Base-by-base conservation (phyloP, 2,329 filamentous ascomycete species). In the Ophiosphaerella korrae region DNA sequence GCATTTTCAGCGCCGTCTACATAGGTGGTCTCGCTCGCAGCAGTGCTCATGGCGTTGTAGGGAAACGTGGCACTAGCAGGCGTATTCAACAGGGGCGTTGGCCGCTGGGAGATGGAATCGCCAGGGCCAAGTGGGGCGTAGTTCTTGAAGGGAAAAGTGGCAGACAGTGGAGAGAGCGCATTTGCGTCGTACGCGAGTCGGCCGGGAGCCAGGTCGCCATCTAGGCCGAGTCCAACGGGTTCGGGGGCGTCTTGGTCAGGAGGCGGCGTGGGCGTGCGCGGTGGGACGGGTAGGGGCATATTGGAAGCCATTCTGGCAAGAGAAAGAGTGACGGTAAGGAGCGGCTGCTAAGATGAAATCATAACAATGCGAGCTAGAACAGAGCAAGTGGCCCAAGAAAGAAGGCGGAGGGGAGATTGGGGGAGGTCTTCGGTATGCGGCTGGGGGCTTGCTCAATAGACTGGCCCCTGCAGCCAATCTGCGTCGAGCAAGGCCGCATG, bases 181-280 rank as follows among this genome's bases (percentile, higher is more conserved):
- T 71, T 68, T 9, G 63, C 45, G 44, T 68, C 65, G 57, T 65
- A 71, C 14, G 62, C 66, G 45, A 66, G 50, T 34, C 57, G 52
- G 14, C 57, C 53, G 16, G 60, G 56, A 32, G 70, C 64, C 44
- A 68, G 56, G 44, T 63, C 57, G 50, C 63, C 54, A 46, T 70
- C 66, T 39, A 74, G 59, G 47, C 72, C 71, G 35, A 72, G 67
- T 44, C 70, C 72, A 39, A 68, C 60, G 31, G 64, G 53, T 32
- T 66, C 50, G 35, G 53, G 52, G 52, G 70, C 64, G 59, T 80
- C 77, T 58, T 84, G 80, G 47, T 79, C 77, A 64, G 82, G 79
- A 57, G 85, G 85, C 59, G 85, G 86, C 62, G 86, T 86, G 11
- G 85, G 85, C 29, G 86, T 87, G 60, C 83, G 79, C 48, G 86